A percentile compares a stretch with the other conserved stretches of the same genome.
phyloP scores from a whole-genome alignment of 2,329 filamentous ascomycete species.

The Paraconiothyrium brasiliense region DNA sequence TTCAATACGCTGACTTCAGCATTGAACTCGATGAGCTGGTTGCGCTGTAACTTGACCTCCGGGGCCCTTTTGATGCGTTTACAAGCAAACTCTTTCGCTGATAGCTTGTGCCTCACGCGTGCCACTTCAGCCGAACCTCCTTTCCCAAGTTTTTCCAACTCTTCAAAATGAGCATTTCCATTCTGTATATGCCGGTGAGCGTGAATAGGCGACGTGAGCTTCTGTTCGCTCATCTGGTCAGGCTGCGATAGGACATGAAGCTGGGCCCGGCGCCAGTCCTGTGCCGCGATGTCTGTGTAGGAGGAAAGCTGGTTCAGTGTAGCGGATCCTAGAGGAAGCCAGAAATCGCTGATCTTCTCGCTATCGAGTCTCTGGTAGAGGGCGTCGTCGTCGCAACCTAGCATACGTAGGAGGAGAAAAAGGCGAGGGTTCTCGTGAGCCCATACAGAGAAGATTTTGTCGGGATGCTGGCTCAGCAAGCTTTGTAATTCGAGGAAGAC shows the following conservation, averaged over 20 bases:
- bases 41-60: slow-evolving; percentile 24
- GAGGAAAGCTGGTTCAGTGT: slow-evolving; percentile 20
- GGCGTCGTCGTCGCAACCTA: slow-evolving; percentile 25
- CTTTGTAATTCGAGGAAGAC: slow-evolving; percentile 27
- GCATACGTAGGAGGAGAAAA: slow-evolving; percentile 32
- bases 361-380: slow-evolving; percentile 24
- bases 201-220: slow-evolving; percentile 20
- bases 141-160: slow-evolving; percentile 23
- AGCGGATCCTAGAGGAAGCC: slow-evolving; percentile 22
- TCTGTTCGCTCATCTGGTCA: slow-evolving; percentile 28
- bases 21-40: slow-evolving; percentile 28
- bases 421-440: slow-evolving; percentile 23
- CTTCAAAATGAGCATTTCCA: slow-evolving; percentile 25
- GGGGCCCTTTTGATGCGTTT: slow-evolving; percentile 26
- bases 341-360: slow-evolving; percentile 27
- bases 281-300: slow-evolving; percentile 11
- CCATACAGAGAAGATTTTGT: slow-evolving; percentile 22
- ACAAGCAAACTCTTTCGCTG: slow-evolving; percentile 26
- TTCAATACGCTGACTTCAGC: slow-evolving; percentile 26
- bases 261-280: slow-evolving; percentile 23
- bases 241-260: slow-evolving; percentile 25
- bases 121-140: slow-evolving; percentile 29
- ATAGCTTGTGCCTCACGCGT: slow-evolving; percentile 27
- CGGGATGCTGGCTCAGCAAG: slow-evolving; percentile 26
- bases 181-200: slow-evolving; percentile 23